Evolutionary conservation across 2,329 filamentous ascomycete genomes (phyloP), one percentile per base, ranked within the genome.

Genomic region (Aspergillus neoniger): DNA sequence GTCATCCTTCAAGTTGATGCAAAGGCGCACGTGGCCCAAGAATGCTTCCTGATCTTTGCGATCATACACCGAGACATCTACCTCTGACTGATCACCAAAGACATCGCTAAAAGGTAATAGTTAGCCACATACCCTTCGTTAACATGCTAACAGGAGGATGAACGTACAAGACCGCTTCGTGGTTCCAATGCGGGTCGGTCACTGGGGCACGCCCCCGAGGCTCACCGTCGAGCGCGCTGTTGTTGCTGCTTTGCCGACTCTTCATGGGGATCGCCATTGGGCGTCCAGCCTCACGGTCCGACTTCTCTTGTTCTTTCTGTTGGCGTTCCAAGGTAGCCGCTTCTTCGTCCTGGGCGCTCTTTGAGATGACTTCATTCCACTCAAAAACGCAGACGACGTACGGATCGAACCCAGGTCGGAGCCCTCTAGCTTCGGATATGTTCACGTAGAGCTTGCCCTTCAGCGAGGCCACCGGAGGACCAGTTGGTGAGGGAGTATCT

Each of bases 371-470:
- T 76, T 99, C 95, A 72, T 94, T 96, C 75, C 92, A 91, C 76
- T 99, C 95, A 72, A 98, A 99, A 25, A 97, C 93, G 61, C 91
- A 96, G 10, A 99, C 92, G 55, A 97, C 91, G 71, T 99, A 99
- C 1, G 95, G 95, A 70, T 97, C 91, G 61, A 88, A 87, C 72
- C 92, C 92, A 60, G 88, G 91, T 62, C 90, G 86, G 55, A 99
- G 79, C 9, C 91, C 91, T 70, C 92, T 86, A 51, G 90, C 95
- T 75, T 97, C 92, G 54, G 88, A 83, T 57, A 99, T 95, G 73
- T 91, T 92, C 69, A 99, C 91, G 36, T 89, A 91, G 59, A 99
- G 82, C 76, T 95, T 96, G 60, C 95, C 95, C 75, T 91, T 94
- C 21, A 91, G 84, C 21, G 88, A 81, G 9, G 88, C 88, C 5